phyloP scores from a whole-genome alignment of 495 filamentous ascomycete species.

The Hypomontagnella monticulosa region DNA sequence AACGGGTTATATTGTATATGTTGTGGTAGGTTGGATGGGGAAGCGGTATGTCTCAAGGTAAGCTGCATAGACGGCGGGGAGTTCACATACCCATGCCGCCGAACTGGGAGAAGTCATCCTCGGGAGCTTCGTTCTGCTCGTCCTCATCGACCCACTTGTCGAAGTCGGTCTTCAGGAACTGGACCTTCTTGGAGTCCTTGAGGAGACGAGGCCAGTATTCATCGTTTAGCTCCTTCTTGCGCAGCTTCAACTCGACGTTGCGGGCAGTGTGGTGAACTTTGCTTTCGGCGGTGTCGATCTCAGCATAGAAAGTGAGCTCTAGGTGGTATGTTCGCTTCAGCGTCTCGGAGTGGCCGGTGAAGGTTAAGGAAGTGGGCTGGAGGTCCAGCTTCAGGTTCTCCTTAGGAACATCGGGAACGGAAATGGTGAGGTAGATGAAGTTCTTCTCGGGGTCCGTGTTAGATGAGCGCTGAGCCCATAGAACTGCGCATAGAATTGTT shows the following conservation, averaged over 20 bases:
- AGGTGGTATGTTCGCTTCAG: conserved; percentile 86
- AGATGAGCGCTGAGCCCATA: conserved; percentile 97
- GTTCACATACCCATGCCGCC: conserved; percentile 61
- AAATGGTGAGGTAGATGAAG: conserved; percentile 90
- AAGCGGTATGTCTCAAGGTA: neutral
- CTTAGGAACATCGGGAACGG: conserved; percentile 78
- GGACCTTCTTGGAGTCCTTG: conserved; percentile 86
- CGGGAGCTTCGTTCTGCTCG: conserved; percentile 88
- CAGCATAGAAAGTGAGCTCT: conserved; percentile 87
- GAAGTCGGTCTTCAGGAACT: conserved; percentile 99
- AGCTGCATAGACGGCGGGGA: neutral
- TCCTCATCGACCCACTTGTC: conserved; percentile 99
- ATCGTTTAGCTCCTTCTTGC: conserved; percentile 93
- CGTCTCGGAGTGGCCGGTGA: conserved; percentile 80
- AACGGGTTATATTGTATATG: neutral
- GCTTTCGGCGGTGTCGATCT: conserved; percentile 85
- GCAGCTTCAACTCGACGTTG: conserved; percentile 86
- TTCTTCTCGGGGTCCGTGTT: conserved; percentile 82
- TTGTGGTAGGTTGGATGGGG: neutral
- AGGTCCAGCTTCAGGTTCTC: conserved; percentile 79
- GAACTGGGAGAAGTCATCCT: conserved; percentile 84
- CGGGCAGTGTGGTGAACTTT: conserved; percentile 85
- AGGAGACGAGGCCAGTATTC: conserved; percentile 95
- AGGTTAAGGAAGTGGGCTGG: conserved; percentile 77
- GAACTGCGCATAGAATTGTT: conserved; percentile 65